Percentiles rank a stretch among this genome's conserved stretches.
Evolutionary conservation across 2,329 filamentous ascomycete genomes (phyloP).

Genomic region (Coniochaeta hoffmannii): DNA sequence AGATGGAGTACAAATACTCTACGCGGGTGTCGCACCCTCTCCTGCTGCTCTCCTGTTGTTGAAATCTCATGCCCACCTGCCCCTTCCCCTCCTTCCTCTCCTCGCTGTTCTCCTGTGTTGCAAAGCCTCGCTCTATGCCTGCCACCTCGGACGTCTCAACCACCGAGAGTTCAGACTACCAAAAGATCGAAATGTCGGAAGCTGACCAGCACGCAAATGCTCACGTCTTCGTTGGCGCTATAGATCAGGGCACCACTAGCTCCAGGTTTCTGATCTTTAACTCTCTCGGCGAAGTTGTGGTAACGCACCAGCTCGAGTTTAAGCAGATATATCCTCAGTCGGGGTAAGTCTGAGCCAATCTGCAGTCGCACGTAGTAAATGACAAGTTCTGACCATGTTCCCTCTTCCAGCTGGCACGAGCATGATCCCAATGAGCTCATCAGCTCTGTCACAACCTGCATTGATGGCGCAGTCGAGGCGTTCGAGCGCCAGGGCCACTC

Average conservation of each 20-base stretch:
- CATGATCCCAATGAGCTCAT: conserved; percentile 73
- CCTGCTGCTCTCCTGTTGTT: neutral
- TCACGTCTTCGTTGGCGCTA: conserved; percentile 59
- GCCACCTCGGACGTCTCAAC: neutral
- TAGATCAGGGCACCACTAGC: conserved; percentile 75
- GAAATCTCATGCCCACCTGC: neutral
- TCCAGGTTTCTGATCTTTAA: conserved; percentile 75
- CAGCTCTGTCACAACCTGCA: conserved; percentile 64
- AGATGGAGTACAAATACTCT: conserved; percentile 1
- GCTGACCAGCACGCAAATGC: conserved; percentile 1
- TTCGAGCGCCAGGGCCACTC: conserved; percentile 64
- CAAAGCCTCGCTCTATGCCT: neutral
- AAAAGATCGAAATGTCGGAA: conserved; percentile 1
- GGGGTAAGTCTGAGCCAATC: conserved; percentile 46
- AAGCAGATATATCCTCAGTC: conserved; percentile 67
- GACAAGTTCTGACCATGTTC: neutral
- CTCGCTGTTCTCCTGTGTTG: neutral
- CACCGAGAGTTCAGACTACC: neutral
- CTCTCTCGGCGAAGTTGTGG: conserved; percentile 59
- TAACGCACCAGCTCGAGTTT: conserved; percentile 70
- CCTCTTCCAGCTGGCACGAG: conserved; percentile 64
- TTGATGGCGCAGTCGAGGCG: conserved; percentile 62
- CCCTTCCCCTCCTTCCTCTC: neutral
- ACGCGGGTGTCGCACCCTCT: neutral
- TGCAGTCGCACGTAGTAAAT: neutral